Evolutionary conservation across 805 yeast species (phyloP).

Genomic region (Kodamaea sagamina): DNA sequence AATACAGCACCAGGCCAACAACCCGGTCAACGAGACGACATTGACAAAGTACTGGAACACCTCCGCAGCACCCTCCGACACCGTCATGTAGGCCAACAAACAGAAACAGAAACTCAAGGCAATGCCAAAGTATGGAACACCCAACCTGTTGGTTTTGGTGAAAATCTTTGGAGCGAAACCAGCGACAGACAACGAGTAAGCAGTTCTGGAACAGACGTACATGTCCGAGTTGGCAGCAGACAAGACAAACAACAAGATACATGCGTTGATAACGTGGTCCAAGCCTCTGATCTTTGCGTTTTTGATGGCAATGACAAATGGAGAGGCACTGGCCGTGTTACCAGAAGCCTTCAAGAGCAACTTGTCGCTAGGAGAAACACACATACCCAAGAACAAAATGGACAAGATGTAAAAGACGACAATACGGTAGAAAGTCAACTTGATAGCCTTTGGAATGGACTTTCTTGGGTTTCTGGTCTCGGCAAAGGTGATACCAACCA

Average conservation of each 20-base stretch:
- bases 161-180: constrained; percentile 74
- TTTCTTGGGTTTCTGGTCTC: constrained; percentile 68
- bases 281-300: constrained; percentile 64
- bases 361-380: constrained; percentile 62
- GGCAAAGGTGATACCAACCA: constrained; percentile 71
- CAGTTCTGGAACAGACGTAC: constrained; percentile 74
- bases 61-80: constrained; percentile 53
- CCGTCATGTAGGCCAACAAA: constrained; percentile 70
- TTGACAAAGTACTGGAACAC: constrained; percentile 72
- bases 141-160: constrained; percentile 60
- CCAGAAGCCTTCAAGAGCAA: constrained; percentile 52
- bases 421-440: constrained; percentile 66
- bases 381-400: constrained; percentile 65
- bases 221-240: constrained; percentile 82
- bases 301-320: constrained; percentile 80
- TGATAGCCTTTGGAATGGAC: constrained; percentile 71
- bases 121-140: constrained; percentile 69
- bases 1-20: constrained; percentile 74
- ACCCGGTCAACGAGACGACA: constrained; percentile 73
- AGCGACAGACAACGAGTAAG: constrained; percentile 69
- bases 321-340: constrained; percentile 71
- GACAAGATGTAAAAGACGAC: constrained; percentile 61
- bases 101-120: constrained; percentile 54
- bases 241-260: constrained; percentile 73
- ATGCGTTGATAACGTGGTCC: constrained; percentile 76